Conservation (phyloP, 768 basidiomycete species). For the Fomitopsis serialis region DNA sequence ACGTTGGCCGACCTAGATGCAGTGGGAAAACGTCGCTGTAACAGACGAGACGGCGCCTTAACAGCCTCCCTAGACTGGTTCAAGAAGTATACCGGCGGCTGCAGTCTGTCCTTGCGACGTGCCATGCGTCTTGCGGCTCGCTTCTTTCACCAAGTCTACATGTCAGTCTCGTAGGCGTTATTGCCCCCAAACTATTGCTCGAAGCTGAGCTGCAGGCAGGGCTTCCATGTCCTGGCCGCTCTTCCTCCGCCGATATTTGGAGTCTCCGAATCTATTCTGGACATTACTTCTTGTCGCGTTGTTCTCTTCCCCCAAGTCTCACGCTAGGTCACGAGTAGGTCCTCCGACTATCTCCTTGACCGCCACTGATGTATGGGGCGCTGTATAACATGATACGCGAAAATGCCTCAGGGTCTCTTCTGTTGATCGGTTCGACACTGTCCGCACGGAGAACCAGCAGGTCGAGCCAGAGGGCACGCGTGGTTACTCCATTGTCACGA, state of each 20-base stretch:
- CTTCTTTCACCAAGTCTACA: background rate
- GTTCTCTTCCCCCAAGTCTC: background rate
- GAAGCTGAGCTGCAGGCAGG: background rate
- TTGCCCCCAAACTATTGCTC: background rate
- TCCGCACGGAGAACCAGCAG: too few species aligned
- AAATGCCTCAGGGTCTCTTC: too few species aligned
- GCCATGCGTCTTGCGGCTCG: background rate
- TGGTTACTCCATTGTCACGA: too few species aligned
- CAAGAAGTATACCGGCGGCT: background rate
- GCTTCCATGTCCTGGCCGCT: background rate
- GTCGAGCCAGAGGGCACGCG: too few species aligned
- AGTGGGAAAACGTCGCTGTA: background rate
- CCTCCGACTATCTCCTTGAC: too few species aligned
- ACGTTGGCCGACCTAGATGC: background rate
- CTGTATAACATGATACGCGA: too few species aligned
- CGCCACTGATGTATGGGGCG: too few species aligned
- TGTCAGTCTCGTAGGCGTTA: background rate
- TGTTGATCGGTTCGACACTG: too few species aligned
- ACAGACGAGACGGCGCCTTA: background rate
- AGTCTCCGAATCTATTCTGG: background rate
- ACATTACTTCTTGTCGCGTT: background rate
- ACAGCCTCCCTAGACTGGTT: background rate
- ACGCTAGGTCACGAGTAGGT: too few species aligned
- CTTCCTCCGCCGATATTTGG: background rate
- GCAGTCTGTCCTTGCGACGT: background rate